phyloP scores from a whole-genome alignment of 2,329 filamentous ascomycete species.

The Aspergillus sojae region DNA sequence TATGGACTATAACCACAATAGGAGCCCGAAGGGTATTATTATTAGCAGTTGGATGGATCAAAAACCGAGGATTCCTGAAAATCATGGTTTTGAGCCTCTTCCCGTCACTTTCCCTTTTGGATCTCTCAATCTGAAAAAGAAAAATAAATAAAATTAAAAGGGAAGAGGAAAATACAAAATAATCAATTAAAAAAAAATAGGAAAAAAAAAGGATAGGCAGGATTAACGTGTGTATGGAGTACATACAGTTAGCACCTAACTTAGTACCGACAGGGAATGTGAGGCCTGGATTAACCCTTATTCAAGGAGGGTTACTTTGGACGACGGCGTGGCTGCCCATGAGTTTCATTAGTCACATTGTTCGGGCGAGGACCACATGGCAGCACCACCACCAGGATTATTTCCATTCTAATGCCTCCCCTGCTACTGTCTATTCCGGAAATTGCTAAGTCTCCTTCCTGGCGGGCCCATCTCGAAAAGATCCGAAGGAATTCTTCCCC shows the following conservation, averaged over 20 bases:
- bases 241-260: not conserved
- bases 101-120: constrained; percentile 1
- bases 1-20: not conserved
- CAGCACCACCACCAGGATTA: constrained; percentile 11
- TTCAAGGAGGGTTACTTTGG: constrained; percentile 7
- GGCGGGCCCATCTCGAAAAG: not conserved
- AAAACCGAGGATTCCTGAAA: not conserved
- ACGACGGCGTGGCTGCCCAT: not conserved
- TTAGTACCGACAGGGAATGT: constrained; percentile 1
- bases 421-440: not conserved
- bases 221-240: not conserved
- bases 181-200: not conserved
- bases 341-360: constrained; percentile 1
- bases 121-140: not conserved
- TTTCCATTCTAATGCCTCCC: not conserved
- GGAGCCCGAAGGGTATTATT: constrained; percentile 16
- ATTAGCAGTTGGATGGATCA: constrained; percentile 4
- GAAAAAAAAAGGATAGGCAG: not conserved
- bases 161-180: not conserved
- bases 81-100: constrained; percentile 31
- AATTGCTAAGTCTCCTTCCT: not conserved
- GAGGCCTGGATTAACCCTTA: constrained; percentile 3
- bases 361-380: constrained; percentile 15
- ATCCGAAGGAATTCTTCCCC: not conserved
- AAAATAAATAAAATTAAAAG: not conserved